These are phyloP conservation scores for Saksenaea oblongispora DNA, from an alignment of 371 early-diverging fungal genomes.

Conservation along the genomic window DNA sequence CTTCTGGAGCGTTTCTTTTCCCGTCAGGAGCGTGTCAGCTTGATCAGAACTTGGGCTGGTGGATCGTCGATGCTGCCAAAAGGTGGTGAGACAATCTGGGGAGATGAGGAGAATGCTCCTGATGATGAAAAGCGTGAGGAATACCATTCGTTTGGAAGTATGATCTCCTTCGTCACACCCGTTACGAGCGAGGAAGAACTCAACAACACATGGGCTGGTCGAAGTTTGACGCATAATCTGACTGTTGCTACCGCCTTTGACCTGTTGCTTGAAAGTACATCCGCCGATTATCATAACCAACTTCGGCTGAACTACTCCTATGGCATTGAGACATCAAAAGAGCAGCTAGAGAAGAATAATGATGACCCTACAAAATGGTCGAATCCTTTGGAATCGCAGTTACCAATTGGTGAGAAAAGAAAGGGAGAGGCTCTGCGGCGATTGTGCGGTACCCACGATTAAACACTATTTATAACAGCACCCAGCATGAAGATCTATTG, in stretches of 20 bases:
- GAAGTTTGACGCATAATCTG: too few relatives aligned
- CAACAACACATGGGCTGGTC: too few relatives aligned
- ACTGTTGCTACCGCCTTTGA: too few relatives aligned
- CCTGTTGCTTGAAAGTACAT: conserved; percentile 54
- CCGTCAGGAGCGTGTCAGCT: conserved; percentile 70
- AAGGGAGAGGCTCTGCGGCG: too few relatives aligned
- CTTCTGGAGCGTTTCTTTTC: conserved; percentile 88
- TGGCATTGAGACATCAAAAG: conserved; percentile 60
- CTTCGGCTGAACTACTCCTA: conserved; percentile 64
- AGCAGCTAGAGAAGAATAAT: conserved; percentile 50
- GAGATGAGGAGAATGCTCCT: conserved; percentile 62
- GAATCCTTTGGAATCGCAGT: conserved; percentile 81
- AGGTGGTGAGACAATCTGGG: conserved; percentile 89
- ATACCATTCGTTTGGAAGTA: conserved; percentile 40
- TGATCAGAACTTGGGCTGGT: conserved; percentile 89
- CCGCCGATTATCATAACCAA: conserved; percentile 48
- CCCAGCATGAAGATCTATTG: conserved; percentile 82
- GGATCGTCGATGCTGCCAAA: conserved; percentile 79
- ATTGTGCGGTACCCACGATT: too few relatives aligned
- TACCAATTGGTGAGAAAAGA: conserved; percentile 65
- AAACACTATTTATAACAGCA: conserved; percentile 23
- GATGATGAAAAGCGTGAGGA: conserved; percentile 51
- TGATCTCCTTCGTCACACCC: conserved; percentile 46
- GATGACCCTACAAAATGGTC: conserved; percentile 77
- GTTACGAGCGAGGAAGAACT: too few relatives aligned